Conservation (phyloP, 352 stramenopile species). For the Plasmopara halstedii region DNA sequence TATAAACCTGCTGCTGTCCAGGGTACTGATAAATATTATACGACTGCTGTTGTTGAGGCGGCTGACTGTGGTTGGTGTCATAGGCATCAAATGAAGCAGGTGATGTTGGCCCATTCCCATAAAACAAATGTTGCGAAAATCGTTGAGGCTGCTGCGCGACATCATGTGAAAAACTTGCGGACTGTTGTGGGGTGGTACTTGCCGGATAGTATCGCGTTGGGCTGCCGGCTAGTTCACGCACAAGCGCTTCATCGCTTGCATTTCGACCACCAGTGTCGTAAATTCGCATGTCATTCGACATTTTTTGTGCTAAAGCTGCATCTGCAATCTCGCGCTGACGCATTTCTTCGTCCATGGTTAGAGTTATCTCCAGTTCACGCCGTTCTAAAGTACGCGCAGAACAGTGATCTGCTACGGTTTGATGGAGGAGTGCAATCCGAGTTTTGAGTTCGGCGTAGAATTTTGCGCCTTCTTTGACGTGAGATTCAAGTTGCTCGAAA, state of each 20-base stretch:
- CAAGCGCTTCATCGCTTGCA: slow-evolving; percentile 47
- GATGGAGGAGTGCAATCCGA: slow-evolving; percentile 53
- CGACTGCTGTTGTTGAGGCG: slow-evolving; percentile 23
- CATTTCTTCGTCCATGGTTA: slow-evolving; percentile 50
- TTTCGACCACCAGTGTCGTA: slow-evolving; percentile 12
- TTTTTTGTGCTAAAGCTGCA: slow-evolving; percentile 49
- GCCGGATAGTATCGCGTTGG: slow-evolving; percentile 35
- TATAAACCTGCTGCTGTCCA: slow-evolving; percentile 21
- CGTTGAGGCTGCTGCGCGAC: slow-evolving; percentile 29
- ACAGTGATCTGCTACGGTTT: slow-evolving; percentile 71
- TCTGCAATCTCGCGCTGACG: slow-evolving; percentile 41
- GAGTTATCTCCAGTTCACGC: slow-evolving; percentile 60
- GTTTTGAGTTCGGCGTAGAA: slow-evolving; percentile 57
- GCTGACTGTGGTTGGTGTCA: slow-evolving; percentile 35
- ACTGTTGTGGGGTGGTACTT: slow-evolving; percentile 5
- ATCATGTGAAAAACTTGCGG: slow-evolving; percentile 29
- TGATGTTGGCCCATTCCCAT: slow-evolving; percentile 21
- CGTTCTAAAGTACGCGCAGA: slow-evolving; percentile 59
- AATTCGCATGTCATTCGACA: slow-evolving; percentile 64
- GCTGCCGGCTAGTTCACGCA: slow-evolving; percentile 38
- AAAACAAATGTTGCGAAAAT: slow-evolving; percentile 6
- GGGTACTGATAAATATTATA: slow-evolving; percentile 43
- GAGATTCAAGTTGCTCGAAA: slow-evolving; percentile 68
- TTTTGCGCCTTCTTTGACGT: slow-evolving; percentile 57
- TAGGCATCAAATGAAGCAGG: slow-evolving; percentile 29